Evolutionary conservation across 2,329 filamentous ascomycete genomes (phyloP).

Genomic region (Ascochyta lentis): DNA sequence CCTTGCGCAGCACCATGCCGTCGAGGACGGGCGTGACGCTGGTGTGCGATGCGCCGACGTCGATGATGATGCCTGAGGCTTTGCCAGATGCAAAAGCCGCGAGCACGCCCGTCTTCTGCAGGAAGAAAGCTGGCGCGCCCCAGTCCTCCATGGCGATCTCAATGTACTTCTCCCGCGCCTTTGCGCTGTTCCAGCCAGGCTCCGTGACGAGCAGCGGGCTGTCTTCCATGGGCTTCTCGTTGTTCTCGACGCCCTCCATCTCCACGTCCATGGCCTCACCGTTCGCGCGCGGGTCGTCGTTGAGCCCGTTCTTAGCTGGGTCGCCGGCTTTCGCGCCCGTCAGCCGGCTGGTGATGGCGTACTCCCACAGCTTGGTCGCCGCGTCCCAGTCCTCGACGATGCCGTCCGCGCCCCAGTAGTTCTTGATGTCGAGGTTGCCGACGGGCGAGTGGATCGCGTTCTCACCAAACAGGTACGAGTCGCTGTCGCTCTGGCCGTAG

Average conservation of each 20-base stretch:
- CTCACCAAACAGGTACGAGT: conserved; percentile 78
- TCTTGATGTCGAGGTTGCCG: conserved; percentile 80
- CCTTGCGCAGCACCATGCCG: conserved; percentile 88
- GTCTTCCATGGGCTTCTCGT: conserved; percentile 79
- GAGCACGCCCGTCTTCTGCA: conserved; percentile 86
- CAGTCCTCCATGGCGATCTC: conserved; percentile 98
- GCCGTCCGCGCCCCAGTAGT: conserved; percentile 88
- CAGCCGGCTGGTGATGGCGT: conserved; percentile 85
- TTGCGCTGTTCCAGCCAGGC: conserved; percentile 87
- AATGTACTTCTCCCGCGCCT: conserved; percentile 90
- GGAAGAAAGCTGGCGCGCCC: conserved; percentile 93
- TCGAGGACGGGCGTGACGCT: conserved; percentile 92
- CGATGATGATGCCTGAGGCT: conserved; percentile 88
- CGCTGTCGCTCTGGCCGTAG: conserved; percentile 69
- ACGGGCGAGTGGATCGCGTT: conserved; percentile 83
- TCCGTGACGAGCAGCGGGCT: conserved; percentile 94
- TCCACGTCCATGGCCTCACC: conserved; percentile 61
- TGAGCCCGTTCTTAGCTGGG: conserved; percentile 78
- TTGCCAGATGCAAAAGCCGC: conserved; percentile 93
- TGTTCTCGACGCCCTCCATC: conserved; percentile 66
- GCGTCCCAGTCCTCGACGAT: conserved; percentile 97
- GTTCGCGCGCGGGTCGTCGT: conserved; percentile 67
- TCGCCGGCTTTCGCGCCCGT: conserved; percentile 76
- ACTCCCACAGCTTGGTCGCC: conserved; percentile 88
- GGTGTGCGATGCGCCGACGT: conserved; percentile 86